Evolutionary conservation across 1,139 yeast species (phyloP).

Genomic region (Candida gigantensis): DNA sequence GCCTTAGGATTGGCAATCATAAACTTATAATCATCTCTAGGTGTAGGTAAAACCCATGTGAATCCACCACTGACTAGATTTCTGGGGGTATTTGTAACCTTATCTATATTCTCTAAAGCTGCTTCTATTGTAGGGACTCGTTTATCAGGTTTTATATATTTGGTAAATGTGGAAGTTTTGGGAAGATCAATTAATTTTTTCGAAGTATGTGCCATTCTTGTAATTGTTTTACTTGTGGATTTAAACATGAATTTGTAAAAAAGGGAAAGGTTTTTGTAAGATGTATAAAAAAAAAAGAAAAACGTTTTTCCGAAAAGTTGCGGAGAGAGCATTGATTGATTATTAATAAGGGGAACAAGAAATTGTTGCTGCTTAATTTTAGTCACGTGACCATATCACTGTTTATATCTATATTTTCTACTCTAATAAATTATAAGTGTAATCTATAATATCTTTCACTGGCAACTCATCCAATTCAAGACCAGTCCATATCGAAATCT

Average conservation of each 20-base stretch:
- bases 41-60: slow-evolving; percentile 69
- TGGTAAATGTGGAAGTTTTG: slow-evolving; percentile 54
- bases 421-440: too few relatives aligned
- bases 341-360: too few relatives aligned
- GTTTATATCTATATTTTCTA: too few relatives aligned
- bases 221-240: slow-evolving; percentile 3
- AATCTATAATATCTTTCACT: too few relatives aligned
- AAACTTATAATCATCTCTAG: slow-evolving; percentile 53
- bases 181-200: slow-evolving; percentile 29
- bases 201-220: slow-evolving; percentile 13
- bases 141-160: slow-evolving; percentile 57
- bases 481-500: too few relatives aligned
- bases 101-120: slow-evolving; percentile 44
- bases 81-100: slow-evolving; percentile 54
- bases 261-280: not conserved
- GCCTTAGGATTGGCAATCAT: slow-evolving; percentile 65
- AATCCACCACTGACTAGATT: slow-evolving; percentile 64
- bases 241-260: slow-evolving; percentile 1
- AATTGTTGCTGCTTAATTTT: too few relatives aligned
- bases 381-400: too few relatives aligned
- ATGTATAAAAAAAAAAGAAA: not conserved
- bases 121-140: slow-evolving; percentile 51
- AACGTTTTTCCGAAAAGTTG: too few relatives aligned
- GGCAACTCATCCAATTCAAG: too few relatives aligned
- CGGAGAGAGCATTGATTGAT: too few relatives aligned